Conservation (phyloP, 2,329 filamentous ascomycete species). For the Claviceps citrina region DNA sequence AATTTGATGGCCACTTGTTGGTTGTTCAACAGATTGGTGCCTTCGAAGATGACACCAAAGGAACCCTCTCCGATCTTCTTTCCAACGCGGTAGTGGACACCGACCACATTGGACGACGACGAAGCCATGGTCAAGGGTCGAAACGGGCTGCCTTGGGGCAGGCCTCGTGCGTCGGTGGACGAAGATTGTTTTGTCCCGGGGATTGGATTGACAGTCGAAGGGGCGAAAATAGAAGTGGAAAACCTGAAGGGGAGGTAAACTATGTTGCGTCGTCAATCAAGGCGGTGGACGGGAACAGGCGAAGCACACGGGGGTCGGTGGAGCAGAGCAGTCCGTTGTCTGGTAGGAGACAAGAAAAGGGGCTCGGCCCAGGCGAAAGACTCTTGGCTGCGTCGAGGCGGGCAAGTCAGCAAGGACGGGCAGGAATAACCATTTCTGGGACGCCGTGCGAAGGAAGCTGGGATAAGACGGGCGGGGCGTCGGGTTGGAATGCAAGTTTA, state of each 20-base stretch:
- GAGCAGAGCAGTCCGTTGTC: conserved; percentile 6
- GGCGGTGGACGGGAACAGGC: conserved; percentile 5
- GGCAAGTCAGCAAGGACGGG: conserved; percentile 10
- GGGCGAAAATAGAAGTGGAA: background rate
- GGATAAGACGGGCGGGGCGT: background rate
- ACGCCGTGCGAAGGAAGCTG: background rate
- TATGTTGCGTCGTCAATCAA: conserved; percentile 5
- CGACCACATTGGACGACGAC: conserved; percentile 90
- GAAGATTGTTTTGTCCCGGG: conserved; percentile 1
- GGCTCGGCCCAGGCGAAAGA: conserved; percentile 3
- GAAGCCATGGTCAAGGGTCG: conserved; percentile 50
- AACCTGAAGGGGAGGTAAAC: background rate
- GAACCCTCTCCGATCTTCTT: conserved; percentile 99
- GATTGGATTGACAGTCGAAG: background rate
- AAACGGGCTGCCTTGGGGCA: conserved; percentile 4
- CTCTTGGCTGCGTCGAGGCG: background rate
- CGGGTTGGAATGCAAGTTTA: conserved; percentile 3
- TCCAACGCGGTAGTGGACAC: conserved; percentile 94
- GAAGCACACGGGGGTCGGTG: conserved; percentile 6
- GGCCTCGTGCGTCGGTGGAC: conserved; percentile 5
- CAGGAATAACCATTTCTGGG: conserved; percentile 10
- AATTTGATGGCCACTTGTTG: conserved; percentile 99
- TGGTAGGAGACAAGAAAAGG: background rate
- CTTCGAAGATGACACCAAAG: conserved; percentile 97
- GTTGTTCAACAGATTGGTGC: conserved; percentile 95